Conservation (phyloP, 2,329 filamentous ascomycete genomes). For the Phialophora expanda region DNA sequence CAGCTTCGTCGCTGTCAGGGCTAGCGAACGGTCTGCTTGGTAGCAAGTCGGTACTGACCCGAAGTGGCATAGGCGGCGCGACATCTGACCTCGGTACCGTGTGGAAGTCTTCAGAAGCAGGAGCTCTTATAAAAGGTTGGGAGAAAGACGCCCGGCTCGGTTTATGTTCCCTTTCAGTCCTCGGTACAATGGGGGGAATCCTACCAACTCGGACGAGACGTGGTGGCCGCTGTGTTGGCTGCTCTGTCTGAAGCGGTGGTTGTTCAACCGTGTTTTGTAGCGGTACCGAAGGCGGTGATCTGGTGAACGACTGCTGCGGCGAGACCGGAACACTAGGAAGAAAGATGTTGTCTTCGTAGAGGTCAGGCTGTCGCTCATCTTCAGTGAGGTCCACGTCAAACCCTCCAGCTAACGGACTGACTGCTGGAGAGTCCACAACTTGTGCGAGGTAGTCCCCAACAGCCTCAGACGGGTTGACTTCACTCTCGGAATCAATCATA, state of each 20-base stretch:
- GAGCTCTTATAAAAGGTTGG: conserved; percentile 68
- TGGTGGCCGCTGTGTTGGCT: conserved; percentile 30
- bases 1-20: conserved; percentile 43
- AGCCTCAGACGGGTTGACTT: conserved; percentile 50
- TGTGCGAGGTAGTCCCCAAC: conserved; percentile 53
- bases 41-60: conserved; percentile 38
- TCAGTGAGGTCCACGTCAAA: conserved; percentile 41
- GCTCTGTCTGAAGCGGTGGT: conserved; percentile 10
- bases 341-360: conserved; percentile 19
- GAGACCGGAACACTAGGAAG: conserved; percentile 23
- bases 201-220: conserved; percentile 72
- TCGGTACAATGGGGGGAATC: conserved; percentile 80
- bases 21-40: conserved; percentile 41
- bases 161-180: conserved; percentile 65
- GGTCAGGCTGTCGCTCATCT: conserved; percentile 8
- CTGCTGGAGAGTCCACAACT: conserved; percentile 42
- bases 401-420: conserved; percentile 21
- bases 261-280: conserved; percentile 18
- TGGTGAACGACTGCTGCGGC: conserved; percentile 23
- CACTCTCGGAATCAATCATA: conserved; percentile 56
- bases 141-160: conserved; percentile 82
- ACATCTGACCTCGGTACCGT: conserved; percentile 31
- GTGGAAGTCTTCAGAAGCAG: conserved; percentile 46
- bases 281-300: conserved; percentile 25
- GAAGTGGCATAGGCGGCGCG: conserved; percentile 25